phyloP scores from a whole-genome alignment of 805 yeast species.

The Hanseniaspora occidentalis region DNA sequence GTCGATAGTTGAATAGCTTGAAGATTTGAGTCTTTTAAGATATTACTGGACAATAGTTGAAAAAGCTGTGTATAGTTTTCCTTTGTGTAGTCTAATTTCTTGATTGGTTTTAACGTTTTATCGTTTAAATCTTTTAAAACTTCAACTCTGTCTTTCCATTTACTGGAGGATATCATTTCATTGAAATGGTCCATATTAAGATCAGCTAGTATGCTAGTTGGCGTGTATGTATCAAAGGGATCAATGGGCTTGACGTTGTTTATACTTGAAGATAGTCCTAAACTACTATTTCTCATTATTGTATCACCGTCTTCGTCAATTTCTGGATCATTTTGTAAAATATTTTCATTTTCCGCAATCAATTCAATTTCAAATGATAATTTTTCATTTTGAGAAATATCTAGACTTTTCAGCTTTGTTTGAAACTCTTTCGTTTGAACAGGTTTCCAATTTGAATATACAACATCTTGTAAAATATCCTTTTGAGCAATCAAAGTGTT shows the following conservation, averaged over 20 bases:
- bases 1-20: constrained; percentile 78
- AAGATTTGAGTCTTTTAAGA: constrained; percentile 73
- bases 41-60: constrained; percentile 51
- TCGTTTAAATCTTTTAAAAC: constrained; percentile 51
- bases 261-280: constrained; percentile 1
- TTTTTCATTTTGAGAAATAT: constrained; percentile 35
- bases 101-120: constrained; percentile 34
- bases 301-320: constrained; percentile 30
- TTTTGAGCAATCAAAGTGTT: too few species aligned
- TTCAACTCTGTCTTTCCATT: constrained; percentile 91
- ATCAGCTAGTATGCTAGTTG: background rate
- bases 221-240: constrained; percentile 44
- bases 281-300: constrained; percentile 19
- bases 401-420: constrained; percentile 27
- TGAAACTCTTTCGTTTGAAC: constrained; percentile 78
- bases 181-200: constrained; percentile 37
- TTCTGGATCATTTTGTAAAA: background rate
- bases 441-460: constrained; percentile 70
- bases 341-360: background rate
- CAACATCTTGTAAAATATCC: constrained; percentile 38
- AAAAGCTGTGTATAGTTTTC: constrained; percentile 59
- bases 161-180: constrained; percentile 41
- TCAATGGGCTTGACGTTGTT: constrained; percentile 29
- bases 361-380: constrained; percentile 42
- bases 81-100: constrained; percentile 34